A percentile compares a stretch with the other conserved stretches of the same genome.
Evolutionary conservation across 2,329 filamentous ascomycete genomes (phyloP).

Genomic region (Simplicillium aogashimaense): DNA sequence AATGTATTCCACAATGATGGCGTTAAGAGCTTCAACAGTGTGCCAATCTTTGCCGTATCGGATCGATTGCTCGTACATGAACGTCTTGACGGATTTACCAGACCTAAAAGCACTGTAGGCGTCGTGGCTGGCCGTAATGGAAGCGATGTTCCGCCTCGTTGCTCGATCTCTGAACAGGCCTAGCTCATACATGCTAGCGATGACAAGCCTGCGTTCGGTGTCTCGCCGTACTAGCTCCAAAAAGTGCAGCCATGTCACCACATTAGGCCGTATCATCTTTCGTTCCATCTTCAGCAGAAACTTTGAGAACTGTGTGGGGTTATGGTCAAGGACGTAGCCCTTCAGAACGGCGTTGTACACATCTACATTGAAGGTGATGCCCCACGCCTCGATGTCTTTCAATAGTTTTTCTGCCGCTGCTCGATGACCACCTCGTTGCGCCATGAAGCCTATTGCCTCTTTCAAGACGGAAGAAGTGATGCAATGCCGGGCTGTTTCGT

Average conservation of each 20-base stretch:
- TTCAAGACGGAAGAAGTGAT: slow-evolving; percentile 31
- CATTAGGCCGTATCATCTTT: slow-evolving; percentile 27
- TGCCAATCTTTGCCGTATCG: slow-evolving; percentile 39
- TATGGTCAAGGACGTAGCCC: slow-evolving; percentile 25
- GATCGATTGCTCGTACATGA: slow-evolving; percentile 27
- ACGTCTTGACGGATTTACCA: slow-evolving; percentile 21
- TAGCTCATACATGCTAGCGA: slow-evolving; percentile 34
- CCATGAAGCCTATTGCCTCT: slow-evolving; percentile 32
- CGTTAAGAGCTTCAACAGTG: slow-evolving; percentile 22
- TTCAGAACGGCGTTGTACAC: slow-evolving; percentile 38
- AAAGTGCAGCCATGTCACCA: slow-evolving; percentile 38
- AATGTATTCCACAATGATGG: slow-evolving; percentile 31
- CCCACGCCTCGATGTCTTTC: slow-evolving; percentile 21
- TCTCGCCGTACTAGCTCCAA: slow-evolving; percentile 48
- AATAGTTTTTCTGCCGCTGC: slow-evolving; percentile 25
- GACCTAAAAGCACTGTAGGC: slow-evolving; percentile 28
- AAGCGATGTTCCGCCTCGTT: slow-evolving; percentile 26
- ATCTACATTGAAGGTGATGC: slow-evolving; percentile 32
- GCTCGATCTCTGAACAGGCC: slow-evolving; percentile 28
- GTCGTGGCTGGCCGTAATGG: slow-evolving; percentile 32
- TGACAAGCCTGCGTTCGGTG: slow-evolving; percentile 35
- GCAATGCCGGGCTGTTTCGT: slow-evolving; percentile 19
- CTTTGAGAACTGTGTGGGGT: slow-evolving; percentile 29
- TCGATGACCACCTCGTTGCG: slow-evolving; percentile 21
- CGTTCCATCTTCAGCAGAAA: slow-evolving; percentile 30